Percentiles rank a stretch among this genome's conserved stretches.
Conservation (phyloP, 805 yeast genomes). For the Lipomyces chichibuensis region DNA sequence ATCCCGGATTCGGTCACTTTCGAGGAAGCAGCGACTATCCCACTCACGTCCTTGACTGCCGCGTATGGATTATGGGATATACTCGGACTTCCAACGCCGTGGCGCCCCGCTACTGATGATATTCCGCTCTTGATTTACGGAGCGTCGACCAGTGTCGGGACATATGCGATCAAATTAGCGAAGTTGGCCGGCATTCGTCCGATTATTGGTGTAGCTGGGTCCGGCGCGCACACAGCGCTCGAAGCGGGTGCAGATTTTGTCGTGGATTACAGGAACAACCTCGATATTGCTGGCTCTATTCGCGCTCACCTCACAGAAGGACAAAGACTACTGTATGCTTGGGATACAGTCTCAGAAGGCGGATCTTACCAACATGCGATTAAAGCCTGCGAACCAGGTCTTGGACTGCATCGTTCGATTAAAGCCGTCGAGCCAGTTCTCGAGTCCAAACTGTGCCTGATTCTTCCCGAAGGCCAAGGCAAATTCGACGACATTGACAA, state of each 20-base stretch:
- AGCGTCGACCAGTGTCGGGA: slow-evolving; percentile 30
- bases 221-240: slow-evolving; percentile 15
- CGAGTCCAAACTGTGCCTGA: slow-evolving; percentile 12
- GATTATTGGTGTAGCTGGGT: slow-evolving; percentile 32
- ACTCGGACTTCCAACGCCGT: slow-evolving; percentile 32
- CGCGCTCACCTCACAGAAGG: slow-evolving; percentile 20
- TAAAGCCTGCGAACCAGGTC: slow-evolving; percentile 22
- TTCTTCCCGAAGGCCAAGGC: slow-evolving; percentile 18
- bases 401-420: neutral
- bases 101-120: slow-evolving; percentile 27
- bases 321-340: slow-evolving; percentile 22
- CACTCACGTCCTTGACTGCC: slow-evolving; percentile 28
- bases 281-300: slow-evolving; percentile 17
- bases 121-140: slow-evolving; percentile 31
- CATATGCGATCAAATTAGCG: slow-evolving; percentile 26
- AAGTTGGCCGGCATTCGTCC: slow-evolving; percentile 32
- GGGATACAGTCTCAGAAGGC: slow-evolving; percentile 21
- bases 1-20: slow-evolving; percentile 27
- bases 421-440: slow-evolving; percentile 19
- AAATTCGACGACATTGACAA: slow-evolving; percentile 3
- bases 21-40: slow-evolving; percentile 31
- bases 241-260: slow-evolving; percentile 25
- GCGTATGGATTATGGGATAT: slow-evolving; percentile 23
- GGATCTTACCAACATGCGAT: slow-evolving; percentile 15
- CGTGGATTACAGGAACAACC: slow-evolving; percentile 25